Evolutionary conservation across 2,329 filamentous ascomycete species (phyloP), one percentile per base, ranked within the genome.

Genomic region (Colletotrichum sp.): DNA sequence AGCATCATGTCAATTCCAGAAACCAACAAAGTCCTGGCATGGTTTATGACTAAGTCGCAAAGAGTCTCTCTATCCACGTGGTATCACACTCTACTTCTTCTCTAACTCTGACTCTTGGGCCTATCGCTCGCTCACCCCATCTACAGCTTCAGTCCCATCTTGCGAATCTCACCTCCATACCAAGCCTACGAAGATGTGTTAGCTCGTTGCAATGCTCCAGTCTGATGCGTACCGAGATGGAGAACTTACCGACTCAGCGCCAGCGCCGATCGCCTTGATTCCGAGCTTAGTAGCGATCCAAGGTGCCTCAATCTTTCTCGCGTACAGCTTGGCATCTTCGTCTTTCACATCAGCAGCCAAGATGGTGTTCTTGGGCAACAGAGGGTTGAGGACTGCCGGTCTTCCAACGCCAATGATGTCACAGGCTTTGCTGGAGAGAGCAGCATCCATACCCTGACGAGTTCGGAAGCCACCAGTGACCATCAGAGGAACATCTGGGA

Each of bases 401-500:
- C 87, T 78, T 0, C 79, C 87, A 2, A 88, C 69, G 4, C 87
- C 87, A 19, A 88, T 80, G 3, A 88, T 70, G 34, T 88, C 87
- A 62, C 87, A 88, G 7, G 80, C 85, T 0, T 82, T 85, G 25
- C 82, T 80, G 1, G 77, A 78, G 6, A 88, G 72, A 0, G 87
- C 87, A 0, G 79, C 80, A 65, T 88, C 86, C 83, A 88, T 87
- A 4, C 86, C 86, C 1, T 72, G 70, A 0, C 87, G 79, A 0
- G 87, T 89, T 2, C 91, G 88, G 82, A 94, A 93, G 0, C 92
- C 93, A 5, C 93, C 92, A 0, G 91, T 93, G 5, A 94, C 87
- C 85, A 92, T 89, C 36, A 92, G 81, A 0, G 88, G 83, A 0
- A 89, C 82, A 5, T 83, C 77, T 0, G 87, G 86, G 71, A 89